These are phyloP conservation scores for Pelargonium myrrhifolium DNA, from an alignment of 441 rosid genomes.

Conservation along the genomic window DNA sequence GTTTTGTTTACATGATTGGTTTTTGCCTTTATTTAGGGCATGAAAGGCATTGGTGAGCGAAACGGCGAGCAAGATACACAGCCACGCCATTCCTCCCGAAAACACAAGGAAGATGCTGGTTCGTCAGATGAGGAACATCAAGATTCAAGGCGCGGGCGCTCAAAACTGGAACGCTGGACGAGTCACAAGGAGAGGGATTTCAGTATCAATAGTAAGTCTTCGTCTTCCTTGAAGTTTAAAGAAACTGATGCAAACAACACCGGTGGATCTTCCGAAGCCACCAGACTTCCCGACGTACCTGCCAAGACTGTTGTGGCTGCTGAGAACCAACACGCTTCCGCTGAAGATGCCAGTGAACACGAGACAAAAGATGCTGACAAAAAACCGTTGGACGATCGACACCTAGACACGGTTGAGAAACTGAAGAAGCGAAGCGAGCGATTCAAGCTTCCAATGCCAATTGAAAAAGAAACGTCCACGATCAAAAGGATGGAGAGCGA, in stretches of 20 bases:
- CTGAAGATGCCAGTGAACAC: conserved; percentile 40
- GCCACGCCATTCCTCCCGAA: conserved; percentile 46
- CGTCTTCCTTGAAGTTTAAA: conserved; percentile 57
- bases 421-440: conserved; percentile 96
- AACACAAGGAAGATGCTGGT: conserved; percentile 45
- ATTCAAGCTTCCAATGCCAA: conserved; percentile 91
- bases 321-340: conserved; percentile 33
- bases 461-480: conserved; percentile 53
- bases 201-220: conserved; percentile 44
- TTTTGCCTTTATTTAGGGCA: conserved; percentile 48
- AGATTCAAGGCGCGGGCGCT: conserved; percentile 73
- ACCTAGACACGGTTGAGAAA: conserved; percentile 91
- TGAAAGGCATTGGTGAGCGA: conserved; percentile 35
- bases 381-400: conserved; percentile 58
- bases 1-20: conserved; percentile 22
- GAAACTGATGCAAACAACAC: conserved; percentile 47
- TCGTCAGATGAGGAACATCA: conserved; percentile 74
- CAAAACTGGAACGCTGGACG: conserved; percentile 93
- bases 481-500: conserved; percentile 64
- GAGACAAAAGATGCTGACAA: conserved; percentile 51
- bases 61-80: conserved; percentile 29
- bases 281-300: conserved; percentile 28
- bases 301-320: conserved; percentile 32
- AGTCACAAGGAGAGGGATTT: conserved; percentile 87
- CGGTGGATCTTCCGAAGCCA: conserved; percentile 33